Percentiles rank a stretch among this genome's conserved stretches.
Conservation (phyloP, 1,284 basidiomycete genomes). For the Chalciporus sp. region DNA sequence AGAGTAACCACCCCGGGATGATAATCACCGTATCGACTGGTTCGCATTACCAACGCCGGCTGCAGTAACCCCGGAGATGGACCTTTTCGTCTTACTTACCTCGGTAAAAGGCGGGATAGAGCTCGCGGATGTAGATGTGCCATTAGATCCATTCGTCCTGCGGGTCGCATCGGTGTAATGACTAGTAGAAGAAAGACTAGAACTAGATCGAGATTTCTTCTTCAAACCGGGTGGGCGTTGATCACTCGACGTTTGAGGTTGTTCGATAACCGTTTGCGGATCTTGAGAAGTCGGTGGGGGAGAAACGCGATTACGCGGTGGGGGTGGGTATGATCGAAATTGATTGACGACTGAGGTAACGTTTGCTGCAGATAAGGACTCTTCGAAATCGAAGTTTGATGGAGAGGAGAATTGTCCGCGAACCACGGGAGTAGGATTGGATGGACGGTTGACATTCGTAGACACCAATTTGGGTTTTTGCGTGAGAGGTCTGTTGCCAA, state of each 20-base stretch:
- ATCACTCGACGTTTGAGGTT: slow-evolving; percentile 4
- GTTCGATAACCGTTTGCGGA: slow-evolving; percentile 5
- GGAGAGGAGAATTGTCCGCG: slow-evolving; percentile 19
- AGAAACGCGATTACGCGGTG: slow-evolving; percentile 23
- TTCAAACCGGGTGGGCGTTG: slow-evolving; percentile 15
- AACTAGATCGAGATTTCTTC: slow-evolving; percentile 32
- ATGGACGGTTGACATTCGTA: background rate
- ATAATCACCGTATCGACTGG: slow-evolving; percentile 26
- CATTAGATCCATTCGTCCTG: slow-evolving; percentile 24
- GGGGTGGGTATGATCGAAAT: slow-evolving; percentile 32
- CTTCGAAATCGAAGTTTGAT: slow-evolving; percentile 30
- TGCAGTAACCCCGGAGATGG: slow-evolving; percentile 16
- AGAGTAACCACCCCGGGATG: slow-evolving; percentile 14
- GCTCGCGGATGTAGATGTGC: slow-evolving; percentile 26
- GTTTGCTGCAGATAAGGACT: slow-evolving; percentile 33
- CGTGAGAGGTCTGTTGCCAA: slow-evolving; percentile 20
- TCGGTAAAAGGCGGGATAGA: slow-evolving; percentile 20
- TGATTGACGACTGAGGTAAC: slow-evolving; percentile 37
- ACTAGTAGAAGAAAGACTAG: slow-evolving; percentile 21
- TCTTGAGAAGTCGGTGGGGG: slow-evolving; percentile 17
- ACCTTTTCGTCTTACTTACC: slow-evolving; percentile 27
- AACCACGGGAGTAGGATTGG: slow-evolving; percentile 23
- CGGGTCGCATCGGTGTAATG: slow-evolving; percentile 31
- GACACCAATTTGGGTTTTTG: slow-evolving; percentile 1
- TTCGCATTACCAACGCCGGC: slow-evolving; percentile 15